Evolutionary conservation across 306 rosid species (phyloP), one percentile per base, ranked within the genome.

Genomic region (Abrus pulchellus): DNA sequence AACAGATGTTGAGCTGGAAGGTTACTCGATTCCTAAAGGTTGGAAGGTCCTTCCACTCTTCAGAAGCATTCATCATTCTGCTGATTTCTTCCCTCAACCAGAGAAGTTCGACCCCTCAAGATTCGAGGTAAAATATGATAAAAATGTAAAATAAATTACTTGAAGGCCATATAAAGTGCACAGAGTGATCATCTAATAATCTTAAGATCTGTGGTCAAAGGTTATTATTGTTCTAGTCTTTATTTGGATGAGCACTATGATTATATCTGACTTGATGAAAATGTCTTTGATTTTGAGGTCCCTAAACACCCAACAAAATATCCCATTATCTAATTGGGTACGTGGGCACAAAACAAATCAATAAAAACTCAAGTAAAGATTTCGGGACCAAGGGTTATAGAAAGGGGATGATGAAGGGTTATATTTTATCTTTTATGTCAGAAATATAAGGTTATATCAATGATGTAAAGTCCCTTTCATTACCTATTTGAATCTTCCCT

Each of bases 11-110:
- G 97, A 87, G 82, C 76, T 91, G 34, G 88, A 92, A 72, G 97
- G 98, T n/a, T 92, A 89, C 80, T n/a, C 81, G 5, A 91, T 94
- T 87, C 98, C 98, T 0, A 94, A 84, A 80, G 97, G 98, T 71
- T 94, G 98, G 98, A 94, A 94, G 84, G 97, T 94, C 53, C 97
- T 94, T 75, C 98, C 98, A 8, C 91, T 94, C 47, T 94, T 94
- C 91, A 87, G 97, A 94, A 89, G 76, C 87, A 94, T 94, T 86
- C 98, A 94, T 62, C 94, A 92, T 79, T 87, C 80, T 68, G 72
- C 94, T 44, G 85, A 88, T 75, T 88, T 89, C 85, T 94, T 92
- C 86, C 93, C 97, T 66, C 92, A 90, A 1, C 97, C 97, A n/a
- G 75, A 92, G 7, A 94, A 88, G 76, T 94, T 92, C 63, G 97